Percentiles rank a stretch among this genome's conserved stretches.
These are phyloP conservation scores for Nicotiana attenuata DNA, from an alignment of 257 asterid genomes.

Conservation along the genomic window DNA sequence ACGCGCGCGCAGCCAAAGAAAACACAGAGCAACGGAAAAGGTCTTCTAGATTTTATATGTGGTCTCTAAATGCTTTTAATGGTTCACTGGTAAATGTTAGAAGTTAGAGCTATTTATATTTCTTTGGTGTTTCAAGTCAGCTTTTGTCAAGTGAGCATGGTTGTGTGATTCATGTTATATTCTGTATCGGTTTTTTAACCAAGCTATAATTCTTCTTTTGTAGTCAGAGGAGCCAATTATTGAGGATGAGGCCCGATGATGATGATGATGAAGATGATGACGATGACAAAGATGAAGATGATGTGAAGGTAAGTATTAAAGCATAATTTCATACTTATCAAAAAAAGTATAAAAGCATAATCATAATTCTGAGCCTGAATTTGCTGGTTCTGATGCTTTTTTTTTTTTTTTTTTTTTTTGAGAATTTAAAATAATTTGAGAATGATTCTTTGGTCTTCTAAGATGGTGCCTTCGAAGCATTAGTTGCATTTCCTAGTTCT, in stretches of 20 bases:
- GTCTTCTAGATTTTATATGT: not conserved
- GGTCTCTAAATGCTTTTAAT: not conserved
- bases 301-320: slow-evolving; percentile 40
- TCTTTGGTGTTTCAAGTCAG: not conserved
- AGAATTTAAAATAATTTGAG: too few species aligned
- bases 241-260: slow-evolving; percentile 46
- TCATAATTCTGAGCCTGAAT: not conserved
- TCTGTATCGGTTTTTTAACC: not conserved
- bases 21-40: not conserved
- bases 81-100: not conserved
- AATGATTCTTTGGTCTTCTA: not conserved
- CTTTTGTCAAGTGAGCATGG: not conserved
- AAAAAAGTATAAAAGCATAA: not conserved
- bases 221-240: slow-evolving; percentile 49
- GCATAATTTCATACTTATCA: not conserved
- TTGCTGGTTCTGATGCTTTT: not conserved
- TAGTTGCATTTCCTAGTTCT: not conserved
- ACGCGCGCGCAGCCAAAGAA: not conserved
- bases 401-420: too few species aligned
- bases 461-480: not conserved
- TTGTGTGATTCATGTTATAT: not conserved
- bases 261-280: slow-evolving; percentile 57
- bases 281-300: slow-evolving; percentile 55
- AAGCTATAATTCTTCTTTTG: slow-evolving; percentile 1
- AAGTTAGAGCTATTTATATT: not conserved